A percentile compares a stretch with the other conserved stretches of the same genome.
Evolutionary conservation across 768 basidiomycete species (phyloP).

Genomic region (Chalciporus chontae): DNA sequence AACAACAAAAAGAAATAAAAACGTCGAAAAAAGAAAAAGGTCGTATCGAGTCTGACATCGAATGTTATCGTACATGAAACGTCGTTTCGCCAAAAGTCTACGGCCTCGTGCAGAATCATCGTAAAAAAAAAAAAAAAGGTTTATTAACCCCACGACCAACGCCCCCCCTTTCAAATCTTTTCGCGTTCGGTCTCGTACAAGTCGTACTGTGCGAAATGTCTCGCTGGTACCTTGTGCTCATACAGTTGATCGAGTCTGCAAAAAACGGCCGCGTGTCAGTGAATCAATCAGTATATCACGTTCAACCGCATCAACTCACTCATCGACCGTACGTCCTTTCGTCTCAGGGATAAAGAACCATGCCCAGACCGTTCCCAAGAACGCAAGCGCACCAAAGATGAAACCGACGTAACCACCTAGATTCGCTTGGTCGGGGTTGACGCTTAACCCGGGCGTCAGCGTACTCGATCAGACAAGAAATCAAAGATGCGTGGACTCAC

Average conservation of each 20-base stretch:
- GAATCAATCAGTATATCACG: no score
- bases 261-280: background rate
- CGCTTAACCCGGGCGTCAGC: conserved; percentile 6
- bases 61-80: no score
- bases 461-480: no score
- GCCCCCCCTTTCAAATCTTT: background rate
- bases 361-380: conserved; percentile 21
- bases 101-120: no score
- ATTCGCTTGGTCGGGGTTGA: conserved; percentile 27
- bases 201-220: conserved; percentile 19
- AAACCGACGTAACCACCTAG: conserved; percentile 28
- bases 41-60: no score
- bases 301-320: conserved; percentile 14
- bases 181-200: conserved; percentile 9
- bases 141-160: no score
- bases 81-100: no score
- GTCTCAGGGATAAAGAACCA: conserved; percentile 29
- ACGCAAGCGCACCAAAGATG: conserved; percentile 24
- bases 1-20: no score
- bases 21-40: no score
- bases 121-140: no score
- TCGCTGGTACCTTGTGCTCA: conserved; percentile 28
- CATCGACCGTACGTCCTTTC: conserved; percentile 26
- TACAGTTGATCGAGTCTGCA: conserved; percentile 30
- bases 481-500: conserved; percentile 8